A percentile compares a stretch with the other conserved stretches of the same genome.
These are phyloP conservation scores for Niebla homalea DNA, from an alignment of 495 filamentous ascomycete species.

Conservation along the genomic window DNA sequence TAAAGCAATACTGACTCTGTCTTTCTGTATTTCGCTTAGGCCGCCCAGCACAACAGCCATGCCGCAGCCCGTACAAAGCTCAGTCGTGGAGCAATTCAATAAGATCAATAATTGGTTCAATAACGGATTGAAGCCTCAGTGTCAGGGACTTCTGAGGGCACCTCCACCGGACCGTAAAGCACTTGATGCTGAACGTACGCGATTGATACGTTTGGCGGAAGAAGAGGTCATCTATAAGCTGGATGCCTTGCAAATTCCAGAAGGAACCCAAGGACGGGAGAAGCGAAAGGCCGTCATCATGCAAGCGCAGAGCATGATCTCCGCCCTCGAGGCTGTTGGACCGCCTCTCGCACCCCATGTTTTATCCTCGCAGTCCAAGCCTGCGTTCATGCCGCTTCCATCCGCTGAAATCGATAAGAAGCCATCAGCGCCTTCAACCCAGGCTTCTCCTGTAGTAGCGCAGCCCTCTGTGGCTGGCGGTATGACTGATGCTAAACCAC, in stretches of 20 bases:
- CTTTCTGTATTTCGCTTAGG: no score
- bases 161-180: background rate
- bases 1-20: no score
- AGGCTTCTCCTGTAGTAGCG: no score
- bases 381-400: no score
- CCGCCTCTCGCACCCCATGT: background rate
- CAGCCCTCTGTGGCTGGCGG: background rate
- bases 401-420: no score
- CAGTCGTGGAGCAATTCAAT: no score
- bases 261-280: background rate
- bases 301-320: constrained; percentile 2
- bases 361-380: no score
- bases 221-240: background rate
- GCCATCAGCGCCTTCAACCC: no score
- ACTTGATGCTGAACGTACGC: background rate
- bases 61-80: no score
- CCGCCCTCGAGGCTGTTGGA: background rate
- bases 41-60: no score
- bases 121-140: background rate
- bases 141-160: background rate
- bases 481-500: background rate
- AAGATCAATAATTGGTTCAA: background rate
- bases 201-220: background rate
- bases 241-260: constrained; percentile 1
- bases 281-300: constrained; percentile 1